phyloP scores from a whole-genome alignment of 140 eudicot genomes.

The Senecio squalidus region DNA sequence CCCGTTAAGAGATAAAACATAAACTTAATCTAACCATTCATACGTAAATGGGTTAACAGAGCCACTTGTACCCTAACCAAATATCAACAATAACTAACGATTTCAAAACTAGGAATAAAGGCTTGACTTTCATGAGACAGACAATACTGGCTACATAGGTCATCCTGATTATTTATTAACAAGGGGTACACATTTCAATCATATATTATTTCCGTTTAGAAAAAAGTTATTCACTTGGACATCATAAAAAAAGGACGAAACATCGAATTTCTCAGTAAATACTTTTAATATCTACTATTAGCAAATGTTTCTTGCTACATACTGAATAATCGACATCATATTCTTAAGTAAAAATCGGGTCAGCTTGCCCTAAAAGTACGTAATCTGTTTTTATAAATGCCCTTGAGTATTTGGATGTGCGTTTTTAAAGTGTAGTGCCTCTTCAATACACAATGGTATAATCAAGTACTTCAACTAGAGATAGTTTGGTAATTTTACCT shows the following conservation, averaged over 20 bases:
- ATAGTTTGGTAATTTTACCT: neutral
- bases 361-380: neutral
- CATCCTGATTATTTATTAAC: neutral
- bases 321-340: too few relatives aligned
- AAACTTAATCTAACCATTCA: neutral
- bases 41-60: neutral
- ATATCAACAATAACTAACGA: neutral
- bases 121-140: neutral
- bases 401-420: neutral
- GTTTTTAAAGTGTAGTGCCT: neutral
- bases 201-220: neutral
- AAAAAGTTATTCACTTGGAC: neutral
- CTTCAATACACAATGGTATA: neutral
- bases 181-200: neutral
- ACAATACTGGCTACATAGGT: neutral
- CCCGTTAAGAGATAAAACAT: neutral
- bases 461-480: neutral
- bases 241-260: too few relatives aligned
- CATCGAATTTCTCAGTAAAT: too few relatives aligned
- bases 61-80: neutral
- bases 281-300: neutral
- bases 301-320: neutral
- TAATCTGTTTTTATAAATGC: neutral
- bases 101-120: conserved; percentile 1
- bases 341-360: neutral